Evolutionary conservation across 495 filamentous ascomycete genomes (phyloP), one percentile per base, ranked within the genome.

Genomic region (Penicillium antarcticum): DNA sequence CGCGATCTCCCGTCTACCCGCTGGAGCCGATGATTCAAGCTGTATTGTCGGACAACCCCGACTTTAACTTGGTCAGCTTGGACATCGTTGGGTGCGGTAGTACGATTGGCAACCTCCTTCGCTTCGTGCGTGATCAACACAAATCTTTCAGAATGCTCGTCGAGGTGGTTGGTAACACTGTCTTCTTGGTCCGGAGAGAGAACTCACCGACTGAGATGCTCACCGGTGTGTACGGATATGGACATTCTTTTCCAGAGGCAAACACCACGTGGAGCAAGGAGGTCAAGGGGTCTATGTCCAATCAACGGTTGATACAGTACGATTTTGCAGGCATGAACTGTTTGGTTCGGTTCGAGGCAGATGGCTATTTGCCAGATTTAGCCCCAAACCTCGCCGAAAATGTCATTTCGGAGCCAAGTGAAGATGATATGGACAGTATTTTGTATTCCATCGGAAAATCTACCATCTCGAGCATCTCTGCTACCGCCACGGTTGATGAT

Each of bases 81-180:
- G 82, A 88, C 49, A 62, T 89, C 18, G 65, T 88, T 24, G 81
- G 70, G 0, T 89, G 87, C 51, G 66, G 70, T 3, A 87, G 80
- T 56, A 85, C 83, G 0, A 21, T 89, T 17, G 81, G 82, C 4
- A 80, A 76, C 52, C 62, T 81, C 0, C 61, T 83, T 4, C 73
- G 81, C 13, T 83, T 86, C 56, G 71, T 71, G n/a, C 64, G 75
- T 24, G 57, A 68, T 1, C 44, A 68, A 10, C 63, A 76, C 37
- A 69, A 77, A 40, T 13, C 70, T 0, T 89, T 87, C 57, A 72
- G 85, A 3, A 79, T 87, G 46, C 60, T 79, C 17, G 72, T 85
- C 21, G 81, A 88, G 36, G 72, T 73, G 4, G 55, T 87, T 33
- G 81, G 79, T 9, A 71, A 77, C 23, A 86, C 84, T 0, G 71